These are phyloP conservation scores for Luzula sylvatica DNA, from an alignment of 176 grass and related monocot species.

Conservation along the genomic window DNA sequence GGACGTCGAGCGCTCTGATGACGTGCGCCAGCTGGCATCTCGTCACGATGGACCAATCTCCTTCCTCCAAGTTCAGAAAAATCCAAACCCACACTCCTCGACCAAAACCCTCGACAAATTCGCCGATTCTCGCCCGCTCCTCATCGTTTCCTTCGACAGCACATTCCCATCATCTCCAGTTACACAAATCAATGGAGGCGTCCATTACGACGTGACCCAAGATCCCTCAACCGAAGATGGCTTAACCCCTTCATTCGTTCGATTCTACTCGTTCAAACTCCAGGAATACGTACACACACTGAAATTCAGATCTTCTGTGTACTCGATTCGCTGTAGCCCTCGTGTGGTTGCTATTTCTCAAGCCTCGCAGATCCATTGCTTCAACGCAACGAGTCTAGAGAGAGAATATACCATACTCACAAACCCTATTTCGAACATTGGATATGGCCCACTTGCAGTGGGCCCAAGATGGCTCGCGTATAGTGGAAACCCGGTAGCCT, in stretches of 20 bases:
- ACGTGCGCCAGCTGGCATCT: constrained; percentile 80
- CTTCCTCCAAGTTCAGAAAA: constrained; percentile 90
- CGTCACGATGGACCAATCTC: constrained; percentile 59
- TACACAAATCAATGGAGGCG: constrained; percentile 43
- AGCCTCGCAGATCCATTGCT: constrained; percentile 90
- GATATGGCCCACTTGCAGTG: constrained; percentile 79
- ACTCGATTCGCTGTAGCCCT: constrained; percentile 69
- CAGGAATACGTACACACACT: constrained; percentile 72
- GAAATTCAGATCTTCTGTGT: constrained; percentile 72
- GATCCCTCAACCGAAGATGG: constrained; percentile 28
- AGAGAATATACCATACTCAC: constrained; percentile 67
- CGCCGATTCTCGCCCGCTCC: constrained; percentile 56
- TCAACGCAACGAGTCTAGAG: constrained; percentile 69
- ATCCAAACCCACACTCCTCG: constrained; percentile 49
- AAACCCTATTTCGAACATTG: constrained; percentile 32
- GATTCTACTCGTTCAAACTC: constrained; percentile 72
- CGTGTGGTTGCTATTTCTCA: constrained; percentile 81
- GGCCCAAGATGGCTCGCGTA: constrained; percentile 88
- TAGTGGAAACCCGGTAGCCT: constrained; percentile 50
- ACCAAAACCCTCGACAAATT: constrained; percentile 46
- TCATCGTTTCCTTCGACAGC: constrained; percentile 54
- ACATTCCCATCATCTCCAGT: constrained; percentile 23
- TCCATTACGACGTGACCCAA: constrained; percentile 27
- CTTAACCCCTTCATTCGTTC: constrained; percentile 37
- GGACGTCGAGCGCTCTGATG: constrained; percentile 88